A percentile compares a stretch with the other conserved stretches of the same genome.
Conservation (phyloP, 768 basidiomycete species). For the Coprinopsis strossmayeri region DNA sequence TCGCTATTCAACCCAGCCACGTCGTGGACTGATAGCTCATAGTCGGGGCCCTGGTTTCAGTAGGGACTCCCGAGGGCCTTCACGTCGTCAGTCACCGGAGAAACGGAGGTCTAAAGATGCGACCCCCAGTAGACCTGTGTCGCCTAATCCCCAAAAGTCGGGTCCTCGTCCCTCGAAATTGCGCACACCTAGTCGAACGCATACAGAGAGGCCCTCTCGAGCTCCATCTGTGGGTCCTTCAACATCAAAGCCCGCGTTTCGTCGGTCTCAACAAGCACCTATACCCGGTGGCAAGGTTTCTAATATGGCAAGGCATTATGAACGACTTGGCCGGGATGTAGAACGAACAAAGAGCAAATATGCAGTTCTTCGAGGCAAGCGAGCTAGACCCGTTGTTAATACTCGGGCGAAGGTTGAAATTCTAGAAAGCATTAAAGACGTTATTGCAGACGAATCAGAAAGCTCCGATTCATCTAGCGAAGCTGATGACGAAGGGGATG, state of each 20-base stretch:
- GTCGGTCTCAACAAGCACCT: constrained; percentile 34
- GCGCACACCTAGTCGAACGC: constrained; percentile 19
- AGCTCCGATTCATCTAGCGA: constrained; percentile 58
- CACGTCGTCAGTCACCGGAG: constrained; percentile 68
- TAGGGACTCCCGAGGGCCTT: constrained; percentile 52
- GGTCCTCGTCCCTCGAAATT: constrained; percentile 32
- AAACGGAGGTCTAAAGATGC: constrained; percentile 46
- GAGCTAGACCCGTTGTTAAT: constrained; percentile 85
- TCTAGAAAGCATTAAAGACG: constrained; percentile 77
- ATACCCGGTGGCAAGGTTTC: constrained; percentile 67
- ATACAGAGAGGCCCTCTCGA: constrained; percentile 40
- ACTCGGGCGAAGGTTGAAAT: constrained; percentile 86
- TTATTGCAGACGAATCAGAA: constrained; percentile 68
- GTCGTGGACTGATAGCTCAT: constrained; percentile 36
- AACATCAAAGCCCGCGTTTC: constrained; percentile 44
- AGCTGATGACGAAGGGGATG: constrained; percentile 51
- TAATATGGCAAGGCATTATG: constrained; percentile 86
- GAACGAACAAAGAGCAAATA: constrained; percentile 76
- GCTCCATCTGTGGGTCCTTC: constrained; percentile 28
- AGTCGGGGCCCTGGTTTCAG: constrained; percentile 51
- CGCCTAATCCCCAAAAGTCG: constrained; percentile 31
- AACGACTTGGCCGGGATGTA: constrained; percentile 69
- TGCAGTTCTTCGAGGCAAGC: constrained; percentile 78
- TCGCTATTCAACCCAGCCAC: constrained; percentile 53
- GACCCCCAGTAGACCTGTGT: constrained; percentile 37